Evolutionary conservation across 164 flowering plant species (phyloP), one percentile per base, ranked within the genome.

Genomic region (Houttuynia cordata): DNA sequence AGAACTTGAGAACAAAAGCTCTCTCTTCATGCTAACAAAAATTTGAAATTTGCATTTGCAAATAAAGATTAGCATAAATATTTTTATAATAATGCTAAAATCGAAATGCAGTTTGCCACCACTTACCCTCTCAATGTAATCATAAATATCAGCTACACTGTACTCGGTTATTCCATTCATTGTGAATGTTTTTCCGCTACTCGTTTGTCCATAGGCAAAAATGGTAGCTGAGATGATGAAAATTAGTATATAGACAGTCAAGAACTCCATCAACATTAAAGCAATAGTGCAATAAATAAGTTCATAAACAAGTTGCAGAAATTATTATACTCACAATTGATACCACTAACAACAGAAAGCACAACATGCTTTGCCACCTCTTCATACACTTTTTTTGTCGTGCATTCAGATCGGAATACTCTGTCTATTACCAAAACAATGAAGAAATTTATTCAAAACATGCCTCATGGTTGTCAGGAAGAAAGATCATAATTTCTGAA

Each of bases 181-280:
- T 22, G 99, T 93, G 79, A 79, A 91, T 51, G 99, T 93, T 75
- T 93, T 93, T 57, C 99, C 99, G 60, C 99, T 93, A 80, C 97
- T 87, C 53, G 99, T 93, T 73, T 90, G 99, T 23, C 99, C 99
- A 74, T 93, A 93, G 4, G 99, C 96, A 70, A 93, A 93, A 62
- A 93, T 73, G 65, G 75, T 85, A 6, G 99, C 99, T 93, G 87
- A 54, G 34, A 54, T 19, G 57, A 54, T 10, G 57, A 54, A 54
- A 54, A 23, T 2, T 14, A 52, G 55, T 52, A 23, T n/a, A 52
- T 12, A 52, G 1, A 52, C 20, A 52, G 8, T 51, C 5, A 10
- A 10, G 19, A 20, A 52, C 19, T 18, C 1, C 20, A 18, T 19
- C n/a, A 51, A 24, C 25, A 24, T 24, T 24, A 6, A 14, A 15